phyloP scores from a whole-genome alignment of 306 rosid species.

The Gynostemma pentaphyllum region DNA sequence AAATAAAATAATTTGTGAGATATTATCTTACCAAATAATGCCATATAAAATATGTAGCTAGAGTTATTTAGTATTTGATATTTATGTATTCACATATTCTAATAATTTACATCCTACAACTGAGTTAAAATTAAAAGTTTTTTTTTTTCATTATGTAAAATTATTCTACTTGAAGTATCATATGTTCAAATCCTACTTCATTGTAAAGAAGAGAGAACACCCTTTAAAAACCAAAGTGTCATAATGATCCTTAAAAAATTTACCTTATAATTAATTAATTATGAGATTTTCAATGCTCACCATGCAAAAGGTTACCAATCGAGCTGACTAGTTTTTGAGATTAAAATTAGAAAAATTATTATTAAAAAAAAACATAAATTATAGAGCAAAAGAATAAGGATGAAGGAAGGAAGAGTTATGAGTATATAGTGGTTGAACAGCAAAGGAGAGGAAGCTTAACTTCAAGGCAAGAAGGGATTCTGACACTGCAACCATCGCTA shows the following conservation, averaged over 20 bases:
- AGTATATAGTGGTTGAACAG: slow-evolving; percentile 29
- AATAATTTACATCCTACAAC: too few species aligned
- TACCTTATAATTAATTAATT: background rate
- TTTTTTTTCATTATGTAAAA: too few species aligned
- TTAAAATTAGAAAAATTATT: background rate
- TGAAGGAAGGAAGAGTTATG: background rate
- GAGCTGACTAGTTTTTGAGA: background rate
- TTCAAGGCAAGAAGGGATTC: slow-evolving; percentile 70
- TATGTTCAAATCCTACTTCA: too few species aligned
- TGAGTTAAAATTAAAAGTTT: too few species aligned
- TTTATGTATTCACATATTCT: too few species aligned
- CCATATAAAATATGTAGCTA: too few species aligned
- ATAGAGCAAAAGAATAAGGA: background rate
- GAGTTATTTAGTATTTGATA: too few species aligned
- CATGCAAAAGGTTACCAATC: background rate
- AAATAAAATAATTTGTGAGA: too few species aligned
- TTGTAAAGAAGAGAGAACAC: too few species aligned
- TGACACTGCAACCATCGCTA: slow-evolving; percentile 68
- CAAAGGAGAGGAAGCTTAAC: slow-evolving; percentile 55
- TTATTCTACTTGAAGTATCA: too few species aligned
- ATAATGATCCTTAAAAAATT: background rate
- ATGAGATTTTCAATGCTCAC: background rate
- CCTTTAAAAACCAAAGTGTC: background rate
- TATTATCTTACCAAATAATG: too few species aligned
- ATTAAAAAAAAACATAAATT: background rate